These are phyloP conservation scores for Naumovozyma castellii DNA, from an alignment of 805 yeast genomes.

Conservation along the genomic window DNA sequence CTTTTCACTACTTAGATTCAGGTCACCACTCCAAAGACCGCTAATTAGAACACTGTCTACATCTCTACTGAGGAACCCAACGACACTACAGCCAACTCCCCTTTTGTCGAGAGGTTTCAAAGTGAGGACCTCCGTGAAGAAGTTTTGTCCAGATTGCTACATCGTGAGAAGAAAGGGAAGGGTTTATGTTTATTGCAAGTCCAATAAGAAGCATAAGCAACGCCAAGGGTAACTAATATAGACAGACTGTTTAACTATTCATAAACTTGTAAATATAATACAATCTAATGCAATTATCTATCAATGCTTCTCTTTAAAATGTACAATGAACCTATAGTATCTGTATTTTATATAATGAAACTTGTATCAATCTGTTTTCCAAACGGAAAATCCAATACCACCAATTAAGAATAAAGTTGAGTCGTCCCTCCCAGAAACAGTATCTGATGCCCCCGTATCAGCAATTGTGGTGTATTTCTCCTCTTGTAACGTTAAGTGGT, in stretches of 20 bases:
- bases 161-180: slow-evolving; percentile 92
- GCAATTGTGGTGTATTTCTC: slow-evolving; percentile 70
- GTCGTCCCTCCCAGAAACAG: slow-evolving; percentile 24
- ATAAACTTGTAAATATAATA: neutral
- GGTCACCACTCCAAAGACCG: neutral
- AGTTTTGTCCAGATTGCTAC: slow-evolving; percentile 84
- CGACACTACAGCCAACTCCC: neutral
- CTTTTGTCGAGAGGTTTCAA: slow-evolving; percentile 60
- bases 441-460: slow-evolving; percentile 72
- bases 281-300: neutral
- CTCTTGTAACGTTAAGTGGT: slow-evolving; percentile 26
- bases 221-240: slow-evolving; percentile 54
- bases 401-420: slow-evolving; percentile 44
- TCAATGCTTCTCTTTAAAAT: neutral
- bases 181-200: slow-evolving; percentile 85
- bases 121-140: slow-evolving; percentile 86
- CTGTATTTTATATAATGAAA: neutral
- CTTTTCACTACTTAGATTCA: neutral
- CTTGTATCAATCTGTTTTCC: slow-evolving; percentile 20
- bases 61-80: neutral
- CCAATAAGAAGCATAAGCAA: slow-evolving; percentile 89
- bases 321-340: too few relatives aligned
- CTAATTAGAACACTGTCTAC: neutral
- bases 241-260: neutral
- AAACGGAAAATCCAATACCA: slow-evolving; percentile 72